Percentiles rank a stretch among this genome's conserved stretches.
Evolutionary conservation across 1,139 yeast genomes (phyloP).

Genomic region (Diutina siamensis): DNA sequence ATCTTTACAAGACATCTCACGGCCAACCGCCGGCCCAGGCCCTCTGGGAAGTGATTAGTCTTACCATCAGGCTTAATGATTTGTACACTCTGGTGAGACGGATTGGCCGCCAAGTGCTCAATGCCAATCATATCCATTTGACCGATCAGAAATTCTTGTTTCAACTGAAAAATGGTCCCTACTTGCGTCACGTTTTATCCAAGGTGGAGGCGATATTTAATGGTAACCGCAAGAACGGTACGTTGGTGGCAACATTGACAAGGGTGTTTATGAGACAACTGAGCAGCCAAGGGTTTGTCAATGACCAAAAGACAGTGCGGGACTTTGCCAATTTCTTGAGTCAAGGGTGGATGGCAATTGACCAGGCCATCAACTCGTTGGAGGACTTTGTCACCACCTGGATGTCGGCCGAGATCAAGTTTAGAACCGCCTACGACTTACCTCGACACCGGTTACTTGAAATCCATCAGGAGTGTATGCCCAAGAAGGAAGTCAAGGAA

Average conservation of each 20-base stretch:
- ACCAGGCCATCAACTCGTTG: slow-evolving; percentile 15
- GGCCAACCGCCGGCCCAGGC: slow-evolving; percentile 37
- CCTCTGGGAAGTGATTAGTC: slow-evolving; percentile 30
- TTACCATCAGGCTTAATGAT: slow-evolving; percentile 36
- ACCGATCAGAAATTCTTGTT: slow-evolving; percentile 26
- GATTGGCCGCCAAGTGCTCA: slow-evolving; percentile 31
- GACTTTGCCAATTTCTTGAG: slow-evolving; percentile 29
- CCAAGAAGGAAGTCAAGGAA: background rate
- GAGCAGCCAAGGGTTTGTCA: slow-evolving; percentile 18
- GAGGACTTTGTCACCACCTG: slow-evolving; percentile 26
- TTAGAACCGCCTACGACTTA: slow-evolving; percentile 23
- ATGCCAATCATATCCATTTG: slow-evolving; percentile 30
- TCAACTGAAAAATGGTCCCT: slow-evolving; percentile 18
- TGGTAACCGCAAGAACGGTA: slow-evolving; percentile 38
- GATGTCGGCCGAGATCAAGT: slow-evolving; percentile 26
- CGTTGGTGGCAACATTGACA: slow-evolving; percentile 38
- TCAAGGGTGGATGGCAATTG: slow-evolving; percentile 17
- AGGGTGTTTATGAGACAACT: slow-evolving; percentile 34
- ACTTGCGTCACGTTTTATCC: slow-evolving; percentile 21
- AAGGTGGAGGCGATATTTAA: slow-evolving; percentile 34
- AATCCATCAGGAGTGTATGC: background rate
- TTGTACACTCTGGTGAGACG: slow-evolving; percentile 31
- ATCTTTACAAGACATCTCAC: slow-evolving; percentile 16
- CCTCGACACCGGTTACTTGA: slow-evolving; percentile 12
- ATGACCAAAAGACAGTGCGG: slow-evolving; percentile 23